A percentile compares a stretch with the other conserved stretches of the same genome.
Evolutionary conservation across 345 rosid genomes (phyloP).

Genomic region (Syzygium oleosum): DNA sequence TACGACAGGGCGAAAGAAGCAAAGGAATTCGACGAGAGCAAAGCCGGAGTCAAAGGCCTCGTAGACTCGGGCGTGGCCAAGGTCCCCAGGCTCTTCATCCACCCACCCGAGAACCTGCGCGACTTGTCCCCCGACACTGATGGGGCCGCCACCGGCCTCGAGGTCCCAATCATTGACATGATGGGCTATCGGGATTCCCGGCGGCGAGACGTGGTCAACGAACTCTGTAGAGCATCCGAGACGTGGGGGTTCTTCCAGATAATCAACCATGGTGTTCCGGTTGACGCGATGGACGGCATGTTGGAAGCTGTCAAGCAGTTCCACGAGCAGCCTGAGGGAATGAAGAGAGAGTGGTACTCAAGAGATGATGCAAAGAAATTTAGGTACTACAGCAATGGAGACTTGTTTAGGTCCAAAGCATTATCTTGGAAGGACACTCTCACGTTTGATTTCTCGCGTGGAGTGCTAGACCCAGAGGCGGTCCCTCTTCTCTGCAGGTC

Average conservation of each 20-base stretch:
- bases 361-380: background rate
- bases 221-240: background rate
- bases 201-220: background rate
- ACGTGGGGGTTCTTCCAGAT: background rate
- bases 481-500: background rate
- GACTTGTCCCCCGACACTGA: background rate
- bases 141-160: background rate
- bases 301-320: background rate
- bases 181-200: background rate
- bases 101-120: background rate
- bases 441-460: background rate
- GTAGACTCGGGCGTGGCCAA: background rate
- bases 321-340: background rate
- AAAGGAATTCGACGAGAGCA: background rate
- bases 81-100: too few species aligned
- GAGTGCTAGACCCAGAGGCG: background rate
- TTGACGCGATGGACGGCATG: background rate
- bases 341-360: background rate
- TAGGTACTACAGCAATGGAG: background rate
- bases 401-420: background rate
- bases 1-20: background rate
- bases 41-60: background rate
- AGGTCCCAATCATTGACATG: background rate
- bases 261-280: background rate
- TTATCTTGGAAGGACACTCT: background rate